Evolutionary conservation across 2,329 filamentous ascomycete genomes (phyloP), one percentile per base, ranked within the genome.

Genomic region (Colletotrichum sp.): DNA sequence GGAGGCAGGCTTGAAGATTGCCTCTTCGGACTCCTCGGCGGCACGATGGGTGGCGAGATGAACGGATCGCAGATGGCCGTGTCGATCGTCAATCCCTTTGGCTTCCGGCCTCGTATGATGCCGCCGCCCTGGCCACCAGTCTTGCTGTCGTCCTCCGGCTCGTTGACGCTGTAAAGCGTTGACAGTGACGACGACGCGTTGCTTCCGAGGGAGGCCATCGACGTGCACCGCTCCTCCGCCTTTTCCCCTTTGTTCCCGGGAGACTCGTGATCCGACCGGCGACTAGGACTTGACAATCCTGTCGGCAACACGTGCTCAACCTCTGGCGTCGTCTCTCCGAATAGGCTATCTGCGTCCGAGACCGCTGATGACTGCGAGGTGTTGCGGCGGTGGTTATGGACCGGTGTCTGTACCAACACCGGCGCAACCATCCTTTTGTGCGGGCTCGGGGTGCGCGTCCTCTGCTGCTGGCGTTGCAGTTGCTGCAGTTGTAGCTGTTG

Each of bases 131-230:
- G 34, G 5, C 60, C 76, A 4, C 70, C 76, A 1, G 43, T 61
- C 38, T 72, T 69, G 21, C 56, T 62, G 34, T 82, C 82, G 8
- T 87, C 85, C 10, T 87, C 85, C 2, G 84, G 82, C 69, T 90
- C 89, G 34, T 89, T 88, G 64, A 88, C 88, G 73, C 89, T 91
- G 77, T 91, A 91, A 7, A 92, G 80, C 0, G 90, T 92, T 6
- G 90, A 92, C 7, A 92, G 82, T 4, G 89, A 87, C 52, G 89
- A 91, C 0, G 89, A 91, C 16, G 85, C 82, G 10, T 88, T 84
- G 76, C 88, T 90, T 6, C 85, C 83, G 6, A 80, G 72, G 0
- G 87, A 88, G 6, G 28, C 66, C 43, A 68, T 70, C 32, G 66
- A 77, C 75, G 21, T 73, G 66, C 77, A 71, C 73, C 77, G 38